Evolutionary conservation across 495 filamentous ascomycete species (phyloP).

Genomic region (Aspergillus baeticus): DNA sequence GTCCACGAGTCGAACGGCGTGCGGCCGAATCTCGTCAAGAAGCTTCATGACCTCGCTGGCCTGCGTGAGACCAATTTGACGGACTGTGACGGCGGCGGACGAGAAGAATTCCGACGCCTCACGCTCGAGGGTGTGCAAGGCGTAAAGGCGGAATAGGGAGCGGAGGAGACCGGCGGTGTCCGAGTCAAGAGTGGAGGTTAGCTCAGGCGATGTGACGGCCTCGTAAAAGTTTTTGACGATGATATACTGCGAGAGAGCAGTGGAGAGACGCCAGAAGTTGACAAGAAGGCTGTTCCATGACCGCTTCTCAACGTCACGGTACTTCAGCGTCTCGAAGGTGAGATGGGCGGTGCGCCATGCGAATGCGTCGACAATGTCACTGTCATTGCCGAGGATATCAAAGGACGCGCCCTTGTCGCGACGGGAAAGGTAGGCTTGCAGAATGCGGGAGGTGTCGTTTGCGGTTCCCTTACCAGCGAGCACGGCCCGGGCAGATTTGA

Average conservation of each 20-base stretch:
- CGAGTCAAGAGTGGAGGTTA: slow-evolving; percentile 45
- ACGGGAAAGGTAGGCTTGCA: slow-evolving; percentile 56
- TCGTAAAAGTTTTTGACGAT: slow-evolving; percentile 72
- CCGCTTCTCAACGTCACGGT: slow-evolving; percentile 66
- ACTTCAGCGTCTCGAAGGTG: slow-evolving; percentile 69
- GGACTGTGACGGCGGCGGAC: slow-evolving; percentile 58
- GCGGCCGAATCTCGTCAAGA: slow-evolving; percentile 64
- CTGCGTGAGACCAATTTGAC: slow-evolving; percentile 62
- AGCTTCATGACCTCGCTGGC: slow-evolving; percentile 62
- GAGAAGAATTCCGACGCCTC: slow-evolving; percentile 68
- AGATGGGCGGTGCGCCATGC: slow-evolving; percentile 69
- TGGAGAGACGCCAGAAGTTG: slow-evolving; percentile 70
- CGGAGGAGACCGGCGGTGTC: slow-evolving; percentile 53
- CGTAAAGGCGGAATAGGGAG: slow-evolving; percentile 64
- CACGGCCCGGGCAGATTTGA: slow-evolving; percentile 64
- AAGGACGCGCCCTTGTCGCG: slow-evolving; percentile 66
- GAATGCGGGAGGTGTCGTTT: slow-evolving; percentile 59
- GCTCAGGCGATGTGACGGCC: slow-evolving; percentile 52
- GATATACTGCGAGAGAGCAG: slow-evolving; percentile 67
- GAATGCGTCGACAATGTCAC: slow-evolving; percentile 64
- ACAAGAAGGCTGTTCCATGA: slow-evolving; percentile 71
- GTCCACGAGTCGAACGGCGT: slow-evolving; percentile 65
- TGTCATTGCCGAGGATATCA: slow-evolving; percentile 61
- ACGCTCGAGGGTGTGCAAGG: slow-evolving; percentile 63
- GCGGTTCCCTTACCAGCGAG: slow-evolving; percentile 51